Conservation (phyloP, 2,329 filamentous ascomycete species). For the Didymella lethalis region DNA sequence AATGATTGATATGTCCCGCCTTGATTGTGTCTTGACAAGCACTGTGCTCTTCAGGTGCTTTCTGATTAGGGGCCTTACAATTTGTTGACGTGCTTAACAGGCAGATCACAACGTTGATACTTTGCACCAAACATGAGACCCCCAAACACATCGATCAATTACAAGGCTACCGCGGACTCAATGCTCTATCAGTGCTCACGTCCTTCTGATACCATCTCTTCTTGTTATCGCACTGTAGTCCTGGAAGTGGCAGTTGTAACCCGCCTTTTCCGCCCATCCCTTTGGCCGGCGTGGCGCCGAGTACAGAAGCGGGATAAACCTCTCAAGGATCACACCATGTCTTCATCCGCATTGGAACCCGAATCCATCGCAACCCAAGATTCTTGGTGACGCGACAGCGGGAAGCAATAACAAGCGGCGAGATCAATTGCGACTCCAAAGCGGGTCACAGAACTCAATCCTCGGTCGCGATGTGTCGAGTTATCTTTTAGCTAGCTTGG, state of each 20-base stretch:
- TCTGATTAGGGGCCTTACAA: too few species aligned
- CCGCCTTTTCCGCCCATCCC: constrained; percentile 11
- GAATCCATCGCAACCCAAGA: not conserved
- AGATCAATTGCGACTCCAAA: constrained; percentile 15
- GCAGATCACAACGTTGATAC: too few species aligned
- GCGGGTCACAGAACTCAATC: constrained; percentile 12
- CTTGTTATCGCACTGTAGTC: constrained; percentile 1
- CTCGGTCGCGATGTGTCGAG: constrained; percentile 20
- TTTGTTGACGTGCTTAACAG: too few species aligned
- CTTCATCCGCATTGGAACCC: not conserved
- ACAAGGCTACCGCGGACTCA: not conserved
- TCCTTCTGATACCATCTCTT: not conserved
- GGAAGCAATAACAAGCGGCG: constrained; percentile 4
- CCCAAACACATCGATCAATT: not conserved
- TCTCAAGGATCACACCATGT: not conserved
- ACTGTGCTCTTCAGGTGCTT: too few species aligned
- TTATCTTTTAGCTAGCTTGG: constrained; percentile 16
- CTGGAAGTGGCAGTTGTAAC: constrained; percentile 8
- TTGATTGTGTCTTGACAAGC: too few species aligned
- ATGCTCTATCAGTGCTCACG: not conserved
- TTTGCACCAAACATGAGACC: too few species aligned
- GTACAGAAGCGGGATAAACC: constrained; percentile 10
- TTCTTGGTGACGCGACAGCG: constrained; percentile 11
- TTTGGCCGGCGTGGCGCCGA: constrained; percentile 22
- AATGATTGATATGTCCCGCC: too few species aligned